phyloP scores from a whole-genome alignment of 1,284 basidiomycete genomes.

The Ustilago nuda region DNA sequence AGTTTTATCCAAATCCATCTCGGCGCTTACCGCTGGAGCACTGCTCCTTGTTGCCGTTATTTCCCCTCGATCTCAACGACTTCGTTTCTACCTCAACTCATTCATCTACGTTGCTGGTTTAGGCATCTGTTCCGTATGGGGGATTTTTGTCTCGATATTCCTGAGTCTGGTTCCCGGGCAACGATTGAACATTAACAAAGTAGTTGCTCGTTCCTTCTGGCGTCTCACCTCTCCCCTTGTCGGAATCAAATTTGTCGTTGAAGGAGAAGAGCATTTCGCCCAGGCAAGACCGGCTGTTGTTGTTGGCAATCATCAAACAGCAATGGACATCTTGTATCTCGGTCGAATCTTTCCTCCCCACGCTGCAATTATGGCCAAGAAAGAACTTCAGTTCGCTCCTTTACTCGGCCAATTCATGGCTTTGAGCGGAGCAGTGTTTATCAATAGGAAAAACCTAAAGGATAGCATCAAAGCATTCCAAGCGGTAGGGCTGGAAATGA shows the following conservation, averaged over 20 bases:
- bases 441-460: conserved; percentile 85
- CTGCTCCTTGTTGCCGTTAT: conserved; percentile 57
- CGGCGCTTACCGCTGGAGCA: conserved; percentile 48
- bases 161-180: conserved; percentile 78
- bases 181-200: conserved; percentile 84
- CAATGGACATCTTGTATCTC: conserved; percentile 73
- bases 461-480: conserved; percentile 81
- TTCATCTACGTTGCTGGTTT: conserved; percentile 80
- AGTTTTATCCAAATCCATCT: conserved; percentile 49
- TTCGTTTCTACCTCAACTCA: conserved; percentile 64
- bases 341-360: conserved; percentile 86
- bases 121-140: conserved; percentile 80
- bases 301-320: conserved; percentile 87
- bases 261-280: conserved; percentile 83
- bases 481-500: conserved; percentile 85
- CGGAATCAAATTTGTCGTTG: conserved; percentile 80
- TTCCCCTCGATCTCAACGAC: conserved; percentile 55
- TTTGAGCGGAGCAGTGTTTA: conserved; percentile 90
- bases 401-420: conserved; percentile 89
- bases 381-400: conserved; percentile 86
- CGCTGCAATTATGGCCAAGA: conserved; percentile 92
- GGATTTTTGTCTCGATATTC: conserved; percentile 78
- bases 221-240: conserved; percentile 76
- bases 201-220: conserved; percentile 89
- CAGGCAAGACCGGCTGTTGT: conserved; percentile 78